Evolutionary conservation across 1,284 basidiomycete species (phyloP).

Genomic region (Sutorius eximius): DNA sequence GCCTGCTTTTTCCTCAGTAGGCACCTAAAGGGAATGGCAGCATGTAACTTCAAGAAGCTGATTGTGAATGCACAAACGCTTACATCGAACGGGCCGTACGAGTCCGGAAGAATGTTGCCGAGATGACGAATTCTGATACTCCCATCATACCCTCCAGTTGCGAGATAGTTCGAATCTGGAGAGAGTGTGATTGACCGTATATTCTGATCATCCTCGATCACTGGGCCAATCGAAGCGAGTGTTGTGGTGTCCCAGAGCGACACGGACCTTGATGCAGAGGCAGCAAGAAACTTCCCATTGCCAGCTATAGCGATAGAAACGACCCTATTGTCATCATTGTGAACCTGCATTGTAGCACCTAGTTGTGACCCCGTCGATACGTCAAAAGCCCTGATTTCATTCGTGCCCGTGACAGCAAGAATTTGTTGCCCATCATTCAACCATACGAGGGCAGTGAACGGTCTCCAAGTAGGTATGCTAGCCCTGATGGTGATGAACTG

Average conservation of each 20-base stretch:
- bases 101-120: not conserved
- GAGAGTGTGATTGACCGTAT: not conserved
- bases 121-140: not conserved
- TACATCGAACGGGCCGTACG: not conserved
- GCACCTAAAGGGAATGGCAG: not conserved
- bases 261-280: not conserved
- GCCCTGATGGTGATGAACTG: not conserved
- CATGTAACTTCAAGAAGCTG: too few species aligned
- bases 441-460: not conserved
- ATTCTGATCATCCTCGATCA: not conserved
- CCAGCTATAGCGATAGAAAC: not conserved
- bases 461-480: not conserved
- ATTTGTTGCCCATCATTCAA: not conserved
- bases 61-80: not conserved
- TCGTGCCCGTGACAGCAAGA: not conserved
- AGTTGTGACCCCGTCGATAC: not conserved
- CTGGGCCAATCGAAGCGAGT: not conserved
- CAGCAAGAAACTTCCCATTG: slow-evolving; percentile 1
- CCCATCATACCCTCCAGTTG: not conserved
- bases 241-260: slow-evolving; percentile 1
- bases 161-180: not conserved
- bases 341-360: not conserved
- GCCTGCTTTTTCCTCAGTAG: not conserved
- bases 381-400: not conserved
- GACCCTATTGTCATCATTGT: not conserved